Base-by-base conservation (phyloP, 1,284 basidiomycete genomes). In the Rhodotorula sp. region DNA sequence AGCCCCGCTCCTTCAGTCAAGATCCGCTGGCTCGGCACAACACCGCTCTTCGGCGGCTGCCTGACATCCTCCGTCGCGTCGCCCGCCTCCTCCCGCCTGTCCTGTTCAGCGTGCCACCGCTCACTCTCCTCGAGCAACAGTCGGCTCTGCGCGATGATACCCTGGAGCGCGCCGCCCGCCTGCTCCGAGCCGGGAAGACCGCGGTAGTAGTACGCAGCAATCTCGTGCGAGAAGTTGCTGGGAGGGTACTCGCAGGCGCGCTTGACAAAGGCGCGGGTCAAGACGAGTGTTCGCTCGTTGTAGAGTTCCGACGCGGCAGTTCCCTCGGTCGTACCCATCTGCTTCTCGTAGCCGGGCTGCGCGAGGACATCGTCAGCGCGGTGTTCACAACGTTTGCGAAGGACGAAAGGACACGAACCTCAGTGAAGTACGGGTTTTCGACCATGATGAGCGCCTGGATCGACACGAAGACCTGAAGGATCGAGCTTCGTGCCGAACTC, bases 371-470 rank as follows among this genome's bases (percentile, higher is more conserved):
- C 0, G 49, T 39, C 11, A 22, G 66, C 65, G 29, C 29, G 48
- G 32, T 71, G 63, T 56, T 76, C n/a, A 8, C 20, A 13, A 6
- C 57, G 70, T 69, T 59, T 57, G 70, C 64, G 48, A 17, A 55
- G 66, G 29, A n/a, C n/a, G n/a, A 60, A 27, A 55, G 44, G 20
- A 34, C 53, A 62, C 56, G 36, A 81, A 80, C 90, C 62, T 74
- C 73, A 58, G 71, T 74, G 57, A 68, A 74, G 77, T 80, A 96
- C 84, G 93, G 93, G 77, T 94, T 89, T 77, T 90, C 90, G 10
- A 95, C 92, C 11, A 97, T 84, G 15, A 97, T 94, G 20, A 96
- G 84, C 20, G 92, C 92, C 78, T 95, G 93, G 62, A 96, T 95
- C 22, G 92, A 94, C 22, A 97, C 91, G 66, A 96, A 87, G 0